Evolutionary conservation across 75 land plant genomes (phyloP).

Genomic region (Selaginella tamariscina): DNA sequence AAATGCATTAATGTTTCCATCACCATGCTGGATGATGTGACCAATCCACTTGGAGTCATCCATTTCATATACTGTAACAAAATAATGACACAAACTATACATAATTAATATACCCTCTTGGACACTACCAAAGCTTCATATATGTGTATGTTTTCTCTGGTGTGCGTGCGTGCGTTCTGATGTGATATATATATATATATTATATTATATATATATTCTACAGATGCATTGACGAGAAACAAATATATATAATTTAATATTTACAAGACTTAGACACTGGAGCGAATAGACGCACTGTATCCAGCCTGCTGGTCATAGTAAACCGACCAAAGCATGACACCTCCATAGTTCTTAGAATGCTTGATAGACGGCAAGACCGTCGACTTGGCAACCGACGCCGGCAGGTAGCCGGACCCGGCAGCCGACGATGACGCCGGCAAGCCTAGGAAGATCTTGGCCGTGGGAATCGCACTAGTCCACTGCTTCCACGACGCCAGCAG

Average conservation of each 20-base stretch:
- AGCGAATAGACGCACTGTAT: background rate
- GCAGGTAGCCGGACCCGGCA: background rate
- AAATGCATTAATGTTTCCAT: too few relatives aligned
- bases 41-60: too few relatives aligned
- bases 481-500: conserved; percentile 2
- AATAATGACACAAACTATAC: too few relatives aligned
- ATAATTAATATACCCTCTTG: too few relatives aligned
- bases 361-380: background rate
- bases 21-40: too few relatives aligned
- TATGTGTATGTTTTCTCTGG: too few relatives aligned
- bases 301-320: background rate
- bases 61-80: too few relatives aligned
- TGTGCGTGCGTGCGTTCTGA: too few relatives aligned
- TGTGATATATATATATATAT: too few relatives aligned
- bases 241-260: background rate
- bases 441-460: background rate
- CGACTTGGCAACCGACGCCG: background rate
- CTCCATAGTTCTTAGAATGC: background rate
- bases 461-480: background rate
- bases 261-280: background rate
- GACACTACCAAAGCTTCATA: too few relatives aligned
- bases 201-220: too few relatives aligned
- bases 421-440: background rate
- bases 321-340: conserved; percentile 10
- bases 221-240: background rate